These are phyloP conservation scores for Candida mesenterica DNA, from an alignment of 1,139 yeast genomes.

Conservation along the genomic window DNA sequence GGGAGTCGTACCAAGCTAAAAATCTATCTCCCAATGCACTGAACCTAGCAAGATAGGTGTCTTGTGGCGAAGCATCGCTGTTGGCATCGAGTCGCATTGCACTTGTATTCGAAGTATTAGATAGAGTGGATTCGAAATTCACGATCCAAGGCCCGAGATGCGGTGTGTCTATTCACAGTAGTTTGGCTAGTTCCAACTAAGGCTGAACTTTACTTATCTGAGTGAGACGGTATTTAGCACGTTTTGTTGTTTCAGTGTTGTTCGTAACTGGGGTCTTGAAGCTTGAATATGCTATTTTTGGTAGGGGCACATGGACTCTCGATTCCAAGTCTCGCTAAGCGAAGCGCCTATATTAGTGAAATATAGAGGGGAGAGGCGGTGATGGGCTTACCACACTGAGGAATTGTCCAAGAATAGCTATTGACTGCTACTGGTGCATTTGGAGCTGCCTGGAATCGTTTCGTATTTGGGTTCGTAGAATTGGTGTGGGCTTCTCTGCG, in stretches of 20 bases:
- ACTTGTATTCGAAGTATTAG: background rate
- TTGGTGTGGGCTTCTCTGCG: too few relatives aligned
- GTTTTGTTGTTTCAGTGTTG: background rate
- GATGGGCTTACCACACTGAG: background rate
- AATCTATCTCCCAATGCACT: slow-evolving; percentile 4
- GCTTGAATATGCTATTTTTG: background rate
- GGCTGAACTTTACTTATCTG: too few relatives aligned
- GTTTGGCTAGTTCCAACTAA: too few relatives aligned
- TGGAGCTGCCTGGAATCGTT: too few relatives aligned
- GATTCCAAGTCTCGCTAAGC: too few relatives aligned
- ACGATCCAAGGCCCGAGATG: too few relatives aligned
- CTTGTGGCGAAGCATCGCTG: slow-evolving; percentile 1
- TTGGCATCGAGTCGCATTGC: slow-evolving; percentile 1
- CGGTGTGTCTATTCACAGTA: too few relatives aligned
- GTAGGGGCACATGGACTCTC: background rate
- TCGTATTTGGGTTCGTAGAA: too few relatives aligned
- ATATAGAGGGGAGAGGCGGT: background rate
- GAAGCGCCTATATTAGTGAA: background rate
- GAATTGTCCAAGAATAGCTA: too few relatives aligned
- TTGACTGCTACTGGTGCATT: too few relatives aligned
- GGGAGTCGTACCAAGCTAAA: slow-evolving; percentile 15
- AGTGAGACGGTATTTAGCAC: background rate
- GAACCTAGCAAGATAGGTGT: background rate
- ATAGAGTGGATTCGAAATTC: too few relatives aligned
- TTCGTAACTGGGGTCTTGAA: background rate